These are phyloP conservation scores for Malus domestica DNA, from an alignment of 306 rosid genomes.

Conservation along the genomic window ASM211411v1 NC_041802.1:24169001-24169500, in stretches of 20 bases:
- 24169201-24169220: not conserved
- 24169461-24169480: slow-evolving; percentile 87
- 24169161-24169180: not conserved
- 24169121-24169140: too few species aligned
- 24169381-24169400: slow-evolving; percentile 81
- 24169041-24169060: slow-evolving; percentile 62
- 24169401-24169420: slow-evolving; percentile 81
- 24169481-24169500: not conserved
- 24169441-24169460: slow-evolving; percentile 97
- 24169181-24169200: not conserved
- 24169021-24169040: slow-evolving; percentile 79
- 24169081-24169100: not conserved
- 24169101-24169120: not conserved
- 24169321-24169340: slow-evolving; percentile 84
- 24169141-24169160: not conserved
- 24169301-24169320: slow-evolving; percentile 63
- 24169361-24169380: slow-evolving; percentile 57
- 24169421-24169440: slow-evolving; percentile 91
- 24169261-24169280: slow-evolving; percentile 64
- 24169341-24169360: slow-evolving; percentile 52
- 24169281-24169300: slow-evolving; percentile 90
- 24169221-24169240: not conserved
- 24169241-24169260: slow-evolving; percentile 77
- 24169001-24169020: slow-evolving; percentile 96
- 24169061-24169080: not conserved